phyloP scores from a whole-genome alignment of 495 filamentous ascomycete species.

The Penicillium daleae region DNA sequence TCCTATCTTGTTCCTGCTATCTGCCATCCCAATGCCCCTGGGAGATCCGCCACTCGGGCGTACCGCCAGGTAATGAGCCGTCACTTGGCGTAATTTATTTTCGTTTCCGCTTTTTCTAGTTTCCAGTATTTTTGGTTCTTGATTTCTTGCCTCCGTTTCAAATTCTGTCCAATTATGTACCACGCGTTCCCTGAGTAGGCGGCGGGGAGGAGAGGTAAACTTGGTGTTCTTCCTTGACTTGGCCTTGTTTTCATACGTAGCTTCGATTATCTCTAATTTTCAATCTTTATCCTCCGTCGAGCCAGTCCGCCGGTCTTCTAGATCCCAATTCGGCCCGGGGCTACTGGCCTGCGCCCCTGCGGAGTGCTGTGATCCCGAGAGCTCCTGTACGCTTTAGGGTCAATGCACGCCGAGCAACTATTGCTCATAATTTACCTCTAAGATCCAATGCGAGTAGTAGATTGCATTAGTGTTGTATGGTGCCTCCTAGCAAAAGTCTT shows the following conservation, averaged over 20 bases:
- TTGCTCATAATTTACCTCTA: neutral
- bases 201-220: no score
- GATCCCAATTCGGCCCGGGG: slow-evolving; percentile 5
- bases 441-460: neutral
- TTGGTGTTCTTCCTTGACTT: neutral
- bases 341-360: slow-evolving; percentile 22
- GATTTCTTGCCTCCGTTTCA: no score
- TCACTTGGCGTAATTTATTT: slow-evolving; percentile 10
- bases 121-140: slow-evolving; percentile 1
- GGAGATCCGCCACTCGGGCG: neutral
- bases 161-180: no score
- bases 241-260: neutral
- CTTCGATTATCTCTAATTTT: neutral
- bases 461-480: neutral
- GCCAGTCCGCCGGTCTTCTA: neutral
- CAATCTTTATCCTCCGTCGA: neutral
- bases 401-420: neutral
- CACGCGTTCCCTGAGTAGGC: neutral
- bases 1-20: no score
- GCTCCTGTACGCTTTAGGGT: neutral
- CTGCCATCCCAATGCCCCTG: neutral
- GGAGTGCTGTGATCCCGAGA: slow-evolving; percentile 12
- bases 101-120: slow-evolving; percentile 7
- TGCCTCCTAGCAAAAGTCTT: neutral
- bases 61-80: neutral